Evolutionary conservation across 2,329 filamentous ascomycete genomes (phyloP), one percentile per base, ranked within the genome.

Genomic region (Neonectria coccinea): DNA sequence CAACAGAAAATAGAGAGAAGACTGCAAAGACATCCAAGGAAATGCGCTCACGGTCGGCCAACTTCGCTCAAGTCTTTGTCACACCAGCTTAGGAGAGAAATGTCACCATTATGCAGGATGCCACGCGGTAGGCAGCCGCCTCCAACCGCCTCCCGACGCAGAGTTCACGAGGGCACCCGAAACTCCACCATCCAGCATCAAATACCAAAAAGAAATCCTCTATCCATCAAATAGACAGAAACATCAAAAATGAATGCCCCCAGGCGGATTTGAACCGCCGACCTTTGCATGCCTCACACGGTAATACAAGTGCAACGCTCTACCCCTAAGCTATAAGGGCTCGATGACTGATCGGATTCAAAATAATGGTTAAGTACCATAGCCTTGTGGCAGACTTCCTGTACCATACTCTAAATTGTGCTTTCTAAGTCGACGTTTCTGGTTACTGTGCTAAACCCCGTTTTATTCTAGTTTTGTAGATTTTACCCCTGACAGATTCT

Each of bases 321-420:
- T 60, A 60, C 57, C 57, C 20, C 48, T 60, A 47, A 60, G 57
- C 57, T 60, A 60, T 42, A 54, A 53, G 57, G 57, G 57, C 57
- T 60, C 9, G 31, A 14, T 52, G 45, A 25, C 29, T 18, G 33
- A 27, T 18, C 20, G n/a, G 4, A 12, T 16, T 48, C 29, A 39
- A 29, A 22, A 18, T 20, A 41, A 4, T 22, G 3, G 1, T 27
- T 41, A 50, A 36, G 48, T 51, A 31, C 20, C 16, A 9, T 29
- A 12, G 9, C 8, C 2, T n/a, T 9, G 10, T 2, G 18, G 2
- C 8, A 18, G 36, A 42, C n/a, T 4, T 42, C 7, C 36, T 7
- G 1, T 42, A 10, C 16, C 10, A 18, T 42, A 6, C 16, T 42
- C 7, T 36, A 1, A 6, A 42, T 7, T 2, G 16, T 3, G 16